phyloP scores from a whole-genome alignment of 1,284 basidiomycete species.

The Pulveroboletus sp. region DNA sequence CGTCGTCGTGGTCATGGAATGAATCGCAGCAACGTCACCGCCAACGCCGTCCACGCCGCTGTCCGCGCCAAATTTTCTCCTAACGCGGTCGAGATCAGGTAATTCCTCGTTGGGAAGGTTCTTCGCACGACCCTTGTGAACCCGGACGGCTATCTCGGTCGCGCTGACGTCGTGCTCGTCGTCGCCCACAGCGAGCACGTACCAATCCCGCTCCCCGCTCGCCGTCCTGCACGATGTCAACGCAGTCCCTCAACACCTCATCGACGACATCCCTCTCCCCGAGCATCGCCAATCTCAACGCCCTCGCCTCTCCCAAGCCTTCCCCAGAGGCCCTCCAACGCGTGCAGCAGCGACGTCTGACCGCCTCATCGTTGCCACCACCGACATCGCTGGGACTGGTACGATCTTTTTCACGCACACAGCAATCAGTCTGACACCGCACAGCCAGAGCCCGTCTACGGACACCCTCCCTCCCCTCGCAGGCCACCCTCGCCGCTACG shows the following conservation, averaged over 20 bases:
- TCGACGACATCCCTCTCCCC: conserved; percentile 36
- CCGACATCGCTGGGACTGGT: conserved; percentile 33
- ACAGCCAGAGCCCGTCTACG: conserved; percentile 38
- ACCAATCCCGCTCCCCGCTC: conserved; percentile 9
- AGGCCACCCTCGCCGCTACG: conserved; percentile 70
- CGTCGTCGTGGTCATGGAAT: conserved; percentile 39
- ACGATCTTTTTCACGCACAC: conserved; percentile 1
- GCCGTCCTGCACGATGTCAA: conserved; percentile 28
- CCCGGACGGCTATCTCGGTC: conserved; percentile 18
- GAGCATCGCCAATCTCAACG: conserved; percentile 38
- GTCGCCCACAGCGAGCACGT: conserved; percentile 28
- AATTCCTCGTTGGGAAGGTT: conserved; percentile 19
- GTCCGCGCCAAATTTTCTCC: conserved; percentile 31
- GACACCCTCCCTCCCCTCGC: conserved; percentile 35
- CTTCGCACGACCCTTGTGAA: conserved; percentile 23
- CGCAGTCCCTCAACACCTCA: conserved; percentile 34
- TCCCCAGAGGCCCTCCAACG: conserved; percentile 17
- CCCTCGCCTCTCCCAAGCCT: conserved; percentile 33
- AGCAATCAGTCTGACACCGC: conserved; percentile 4
- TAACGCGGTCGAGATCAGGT: conserved; percentile 10
- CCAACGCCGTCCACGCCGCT: conserved; percentile 14
- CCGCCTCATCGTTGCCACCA: conserved; percentile 28
- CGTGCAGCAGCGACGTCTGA: conserved; percentile 31
- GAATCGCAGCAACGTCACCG: conserved; percentile 15
- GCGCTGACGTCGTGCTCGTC: conserved; percentile 25